phyloP scores from a whole-genome alignment of 768 basidiomycete genomes.

The Boletus fagicola region DNA sequence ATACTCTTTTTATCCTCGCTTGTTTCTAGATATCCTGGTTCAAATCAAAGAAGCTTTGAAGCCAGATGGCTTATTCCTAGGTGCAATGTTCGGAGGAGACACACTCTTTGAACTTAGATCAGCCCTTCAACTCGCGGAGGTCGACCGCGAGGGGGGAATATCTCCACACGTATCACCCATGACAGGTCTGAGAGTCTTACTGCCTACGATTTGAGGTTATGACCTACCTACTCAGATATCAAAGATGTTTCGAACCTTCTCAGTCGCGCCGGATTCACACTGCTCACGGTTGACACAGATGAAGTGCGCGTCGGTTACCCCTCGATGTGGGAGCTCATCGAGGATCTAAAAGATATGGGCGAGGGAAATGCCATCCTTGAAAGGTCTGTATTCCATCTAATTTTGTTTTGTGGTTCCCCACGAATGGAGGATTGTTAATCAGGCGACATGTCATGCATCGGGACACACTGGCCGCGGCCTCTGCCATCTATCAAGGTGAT shows the following conservation, averaged over 20 bases:
- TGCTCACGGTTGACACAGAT: constrained; percentile 93
- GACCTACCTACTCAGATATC: constrained; percentile 56
- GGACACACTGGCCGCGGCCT: constrained; percentile 88
- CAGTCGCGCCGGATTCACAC: constrained; percentile 86
- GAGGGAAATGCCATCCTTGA: constrained; percentile 91
- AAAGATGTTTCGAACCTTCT: constrained; percentile 92
- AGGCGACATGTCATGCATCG: constrained; percentile 71
- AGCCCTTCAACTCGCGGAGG: constrained; percentile 88
- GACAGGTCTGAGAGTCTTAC: constrained; percentile 62
- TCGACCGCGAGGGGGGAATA: constrained; percentile 92
- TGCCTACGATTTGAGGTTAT: background rate
- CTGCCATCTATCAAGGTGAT: constrained; percentile 88
- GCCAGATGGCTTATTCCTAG: constrained; percentile 93
- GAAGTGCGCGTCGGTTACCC: constrained; percentile 91
- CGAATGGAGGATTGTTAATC: constrained; percentile 1
- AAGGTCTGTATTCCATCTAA: constrained; percentile 44
- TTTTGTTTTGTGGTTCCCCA: background rate
- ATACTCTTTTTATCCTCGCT: constrained; percentile 1
- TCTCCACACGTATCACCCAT: constrained; percentile 97
- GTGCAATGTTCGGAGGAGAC: constrained; percentile 93
- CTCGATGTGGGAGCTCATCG: constrained; percentile 92
- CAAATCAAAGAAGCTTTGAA: constrained; percentile 83
- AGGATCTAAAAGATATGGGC: constrained; percentile 95
- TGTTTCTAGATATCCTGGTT: constrained; percentile 63
- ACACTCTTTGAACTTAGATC: constrained; percentile 96